Conservation (phyloP, 345 rosid species). For the Durio zibethinus region DNA sequence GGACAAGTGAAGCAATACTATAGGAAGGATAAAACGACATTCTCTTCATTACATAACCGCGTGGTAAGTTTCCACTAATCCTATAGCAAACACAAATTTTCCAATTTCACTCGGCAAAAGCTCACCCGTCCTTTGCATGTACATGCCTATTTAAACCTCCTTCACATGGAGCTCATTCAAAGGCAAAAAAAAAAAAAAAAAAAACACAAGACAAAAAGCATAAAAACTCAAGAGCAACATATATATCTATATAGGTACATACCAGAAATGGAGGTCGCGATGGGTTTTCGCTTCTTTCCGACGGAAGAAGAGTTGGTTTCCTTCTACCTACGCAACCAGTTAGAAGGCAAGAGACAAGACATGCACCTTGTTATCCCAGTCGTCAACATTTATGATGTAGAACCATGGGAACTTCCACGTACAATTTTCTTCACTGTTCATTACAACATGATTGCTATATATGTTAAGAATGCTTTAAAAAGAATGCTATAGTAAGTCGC, state of each 20-base stretch:
- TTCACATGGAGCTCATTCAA: neutral
- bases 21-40: neutral
- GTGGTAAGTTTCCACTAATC: constrained; percentile 37
- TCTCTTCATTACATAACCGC: constrained; percentile 37
- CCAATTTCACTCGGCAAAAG: constrained; percentile 62
- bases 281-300: constrained; percentile 83
- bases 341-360: constrained; percentile 49
- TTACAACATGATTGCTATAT: neutral
- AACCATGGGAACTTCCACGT: constrained; percentile 83
- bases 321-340: constrained; percentile 73
- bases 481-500: neutral
- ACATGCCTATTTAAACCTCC: neutral
- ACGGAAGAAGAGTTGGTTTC: constrained; percentile 85
- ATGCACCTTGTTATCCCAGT: constrained; percentile 63
- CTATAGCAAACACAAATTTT: constrained; percentile 25
- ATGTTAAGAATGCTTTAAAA: neutral
- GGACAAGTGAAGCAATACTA: neutral
- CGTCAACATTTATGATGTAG: constrained; percentile 47
- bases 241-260: neutral
- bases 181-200: no score
- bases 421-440: constrained; percentile 15
- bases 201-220: neutral
- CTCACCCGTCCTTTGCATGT: neutral
- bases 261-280: constrained; percentile 28
- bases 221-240: neutral